A percentile compares a stretch with the other conserved stretches of the same genome.
These are phyloP conservation scores for Stephanocyclus meneghinianus DNA, from an alignment of 352 stramenopile genomes.

Conservation along the genomic window DNA sequence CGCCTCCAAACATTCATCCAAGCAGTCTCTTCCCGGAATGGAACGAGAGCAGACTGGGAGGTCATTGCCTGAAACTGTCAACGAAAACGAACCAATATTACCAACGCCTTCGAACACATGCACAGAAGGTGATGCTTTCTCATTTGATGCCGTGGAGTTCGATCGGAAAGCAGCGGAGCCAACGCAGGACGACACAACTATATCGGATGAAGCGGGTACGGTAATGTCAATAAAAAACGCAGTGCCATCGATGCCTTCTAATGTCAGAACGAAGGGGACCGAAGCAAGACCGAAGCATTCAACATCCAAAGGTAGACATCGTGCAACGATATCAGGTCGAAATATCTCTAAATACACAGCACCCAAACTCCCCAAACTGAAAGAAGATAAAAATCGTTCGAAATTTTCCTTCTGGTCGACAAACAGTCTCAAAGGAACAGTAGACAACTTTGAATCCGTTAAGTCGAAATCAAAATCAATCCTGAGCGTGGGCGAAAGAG, in stretches of 20 bases:
- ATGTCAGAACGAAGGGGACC: constrained; percentile 1
- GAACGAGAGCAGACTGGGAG: constrained; percentile 10
- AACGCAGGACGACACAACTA: constrained; percentile 34
- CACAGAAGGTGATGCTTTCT: constrained; percentile 21
- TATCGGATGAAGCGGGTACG: not conserved
- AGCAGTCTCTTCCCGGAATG: constrained; percentile 33
- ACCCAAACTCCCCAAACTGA: constrained; percentile 65
- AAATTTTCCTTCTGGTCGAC: constrained; percentile 76
- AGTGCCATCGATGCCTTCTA: constrained; percentile 1
- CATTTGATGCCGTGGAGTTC: constrained; percentile 37
- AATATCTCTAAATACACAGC: constrained; percentile 71
- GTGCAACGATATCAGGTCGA: constrained; percentile 62
- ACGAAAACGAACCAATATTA: constrained; percentile 37
- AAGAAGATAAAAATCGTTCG: constrained; percentile 58
- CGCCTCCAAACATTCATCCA: constrained; percentile 45
- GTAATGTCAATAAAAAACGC: not conserved
- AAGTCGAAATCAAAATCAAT: constrained; percentile 45
- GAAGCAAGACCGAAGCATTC: not conserved
- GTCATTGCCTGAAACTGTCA: constrained; percentile 13
- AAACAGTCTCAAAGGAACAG: constrained; percentile 50
- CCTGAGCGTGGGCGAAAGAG: constrained; percentile 63
- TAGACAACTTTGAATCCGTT: constrained; percentile 37
- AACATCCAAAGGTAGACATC: constrained; percentile 30
- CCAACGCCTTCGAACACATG: not conserved
- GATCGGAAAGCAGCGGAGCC: constrained; percentile 20